Evolutionary conservation across 225 moss, liverwort and hornwort genomes (phyloP), one percentile per base, ranked within the genome.

Genomic region (Bryoerythrophyllum caledonicum): DNA sequence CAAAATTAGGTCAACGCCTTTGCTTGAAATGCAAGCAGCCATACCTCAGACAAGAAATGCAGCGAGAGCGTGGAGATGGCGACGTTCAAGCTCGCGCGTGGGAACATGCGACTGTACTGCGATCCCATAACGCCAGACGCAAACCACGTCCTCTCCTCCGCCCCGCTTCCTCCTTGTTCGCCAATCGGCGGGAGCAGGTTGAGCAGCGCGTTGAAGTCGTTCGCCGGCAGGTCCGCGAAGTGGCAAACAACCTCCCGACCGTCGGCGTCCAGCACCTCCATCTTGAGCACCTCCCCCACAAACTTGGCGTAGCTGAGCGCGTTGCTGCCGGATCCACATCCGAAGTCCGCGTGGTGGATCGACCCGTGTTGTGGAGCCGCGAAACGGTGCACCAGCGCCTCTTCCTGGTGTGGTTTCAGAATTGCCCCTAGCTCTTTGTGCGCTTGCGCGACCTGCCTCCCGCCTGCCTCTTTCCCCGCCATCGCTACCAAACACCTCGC

Each of bases 121-220:
- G 82, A 80, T 20, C 87, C 90, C 1, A 87, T 85, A 26, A 90
- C 84, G 48, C 81, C 82, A 32, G 70, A 73, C 21, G 79, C 89
- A 77, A 83, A 84, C 80, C 80, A 91, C 24, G 63, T 82, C 59
- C 77, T 68, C 52, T 75, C 73, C 74, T 66, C 68, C 57, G 48
- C 17, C 6, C 3, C 64, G 43, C n/a, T n/a, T n/a, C n/a, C n/a
- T n/a, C n/a, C n/a, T n/a, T n/a, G n/a, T n/a, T 8, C 51, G 12
- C 4, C 51, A 4, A 63, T 20, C 20, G 60, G 26, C 30, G 69
- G 65, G 46, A 90, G 43, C 58, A 76, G 67, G 30, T 54, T 85
- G 68, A 93, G n/a, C n/a, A 87, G 75, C 49, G 77, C 65, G 71
- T 89, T 93, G 84, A 93, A 89, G 72, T 93, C 82, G 37, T 82